Conservation (phyloP, 225 moss, liverwort and hornwort species). For the Neckera pumila region DNA sequence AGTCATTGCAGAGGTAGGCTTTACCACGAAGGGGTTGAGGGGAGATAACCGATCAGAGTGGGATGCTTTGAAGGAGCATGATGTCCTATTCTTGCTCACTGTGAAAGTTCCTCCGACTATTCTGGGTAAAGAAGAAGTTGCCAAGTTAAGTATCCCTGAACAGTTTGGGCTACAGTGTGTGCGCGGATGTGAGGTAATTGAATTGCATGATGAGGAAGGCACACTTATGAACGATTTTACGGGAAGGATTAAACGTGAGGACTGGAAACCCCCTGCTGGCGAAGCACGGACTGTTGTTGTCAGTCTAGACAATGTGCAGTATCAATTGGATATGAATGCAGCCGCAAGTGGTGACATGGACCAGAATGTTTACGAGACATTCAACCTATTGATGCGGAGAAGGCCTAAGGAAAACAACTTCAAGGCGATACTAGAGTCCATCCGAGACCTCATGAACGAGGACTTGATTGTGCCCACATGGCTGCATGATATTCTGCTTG, state of each 20-base stretch:
- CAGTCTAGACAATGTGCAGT: slow-evolving; percentile 85
- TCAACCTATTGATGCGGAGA: slow-evolving; percentile 86
- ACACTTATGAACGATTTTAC: slow-evolving; percentile 95
- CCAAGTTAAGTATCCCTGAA: slow-evolving; percentile 67
- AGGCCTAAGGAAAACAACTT: slow-evolving; percentile 99
- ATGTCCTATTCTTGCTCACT: slow-evolving; percentile 81
- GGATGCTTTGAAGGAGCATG: slow-evolving; percentile 97
- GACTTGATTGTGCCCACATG: slow-evolving; percentile 93
- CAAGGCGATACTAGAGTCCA: slow-evolving; percentile 96
- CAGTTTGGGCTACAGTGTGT: slow-evolving; percentile 80
- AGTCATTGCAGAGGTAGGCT: slow-evolving; percentile 77
- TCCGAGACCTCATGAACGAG: slow-evolving; percentile 98
- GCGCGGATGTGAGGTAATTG: slow-evolving; percentile 94
- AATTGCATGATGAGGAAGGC: slow-evolving; percentile 88
- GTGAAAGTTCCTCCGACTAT: slow-evolving; percentile 49
- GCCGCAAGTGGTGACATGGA: slow-evolving; percentile 46
- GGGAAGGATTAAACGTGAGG: slow-evolving; percentile 90
- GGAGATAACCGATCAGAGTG: slow-evolving; percentile 81
- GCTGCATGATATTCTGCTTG: slow-evolving; percentile 92
- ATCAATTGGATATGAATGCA: slow-evolving; percentile 83
- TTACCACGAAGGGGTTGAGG: slow-evolving; percentile 72
- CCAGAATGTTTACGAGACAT: slow-evolving; percentile 75
- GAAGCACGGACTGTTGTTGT: slow-evolving; percentile 83
- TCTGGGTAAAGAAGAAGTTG: slow-evolving; percentile 56
- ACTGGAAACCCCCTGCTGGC: slow-evolving; percentile 94